These are phyloP conservation scores for Daldinia sp. DNA, from an alignment of 2,329 filamentous ascomycete genomes.

Conservation along the genomic window DNA sequence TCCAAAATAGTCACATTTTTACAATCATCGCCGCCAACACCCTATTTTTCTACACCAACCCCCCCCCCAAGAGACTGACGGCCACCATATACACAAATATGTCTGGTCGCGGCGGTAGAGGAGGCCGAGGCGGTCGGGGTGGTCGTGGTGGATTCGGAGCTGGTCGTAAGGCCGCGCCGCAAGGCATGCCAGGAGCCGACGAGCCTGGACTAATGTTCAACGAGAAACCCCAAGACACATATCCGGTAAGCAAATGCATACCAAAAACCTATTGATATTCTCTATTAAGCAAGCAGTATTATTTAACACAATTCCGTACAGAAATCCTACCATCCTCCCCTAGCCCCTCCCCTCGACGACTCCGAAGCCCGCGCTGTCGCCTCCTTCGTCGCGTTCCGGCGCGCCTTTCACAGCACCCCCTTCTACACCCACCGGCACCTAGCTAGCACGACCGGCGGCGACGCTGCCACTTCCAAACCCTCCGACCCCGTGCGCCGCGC, in stretches of 20 bases:
- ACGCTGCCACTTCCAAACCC: slow-evolving; percentile 34
- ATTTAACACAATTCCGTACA: slow-evolving; percentile 51
- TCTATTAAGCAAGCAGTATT: background rate
- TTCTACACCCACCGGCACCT: slow-evolving; percentile 68
- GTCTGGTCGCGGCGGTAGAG: slow-evolving; percentile 66
- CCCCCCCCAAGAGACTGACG: background rate
- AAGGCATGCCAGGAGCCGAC: slow-evolving; percentile 64
- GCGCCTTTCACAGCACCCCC: slow-evolving; percentile 66
- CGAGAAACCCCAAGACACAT: slow-evolving; percentile 69
- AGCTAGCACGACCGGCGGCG: slow-evolving; percentile 18
- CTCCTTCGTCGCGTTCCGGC: slow-evolving; percentile 67
- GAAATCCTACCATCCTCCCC: slow-evolving; percentile 63
- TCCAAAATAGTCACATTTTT: background rate
- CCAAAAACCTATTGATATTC: background rate
- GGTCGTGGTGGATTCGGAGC: slow-evolving; percentile 62
- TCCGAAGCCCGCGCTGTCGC: slow-evolving; percentile 63
- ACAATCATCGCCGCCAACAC: background rate
- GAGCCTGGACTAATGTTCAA: slow-evolving; percentile 63
- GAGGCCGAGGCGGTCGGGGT: slow-evolving; percentile 63
- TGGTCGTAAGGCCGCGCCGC: slow-evolving; percentile 57
- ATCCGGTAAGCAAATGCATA: slow-evolving; percentile 59
- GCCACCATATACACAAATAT: slow-evolving; percentile 51
- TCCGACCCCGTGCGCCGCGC: slow-evolving; percentile 57
- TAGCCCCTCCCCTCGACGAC: slow-evolving; percentile 57
- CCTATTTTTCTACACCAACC: background rate